phyloP scores from a whole-genome alignment of 2,329 filamentous ascomycete genomes.

The Microdochium nivale region DNA sequence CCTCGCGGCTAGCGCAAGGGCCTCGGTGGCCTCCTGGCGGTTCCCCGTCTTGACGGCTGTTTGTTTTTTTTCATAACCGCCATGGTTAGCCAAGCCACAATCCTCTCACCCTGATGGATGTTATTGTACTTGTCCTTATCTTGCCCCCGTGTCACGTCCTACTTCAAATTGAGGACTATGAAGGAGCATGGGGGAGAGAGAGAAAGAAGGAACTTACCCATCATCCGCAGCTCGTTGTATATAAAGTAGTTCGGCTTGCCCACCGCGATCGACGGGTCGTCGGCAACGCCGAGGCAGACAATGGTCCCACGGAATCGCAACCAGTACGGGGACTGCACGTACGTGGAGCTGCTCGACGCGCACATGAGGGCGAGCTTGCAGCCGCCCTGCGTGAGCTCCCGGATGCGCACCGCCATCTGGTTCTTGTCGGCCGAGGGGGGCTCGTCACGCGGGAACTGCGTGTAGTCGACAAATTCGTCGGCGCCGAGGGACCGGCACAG shows the following conservation, averaged over 20 bases:
- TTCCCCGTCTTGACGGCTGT: neutral
- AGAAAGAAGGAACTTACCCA: neutral
- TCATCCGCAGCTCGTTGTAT: conserved; percentile 1
- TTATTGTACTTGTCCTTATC: no score
- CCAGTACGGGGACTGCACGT: conserved; percentile 12
- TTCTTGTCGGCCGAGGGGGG: neutral
- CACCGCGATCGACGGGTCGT: conserved; percentile 4
- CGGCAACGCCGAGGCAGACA: conserved; percentile 17
- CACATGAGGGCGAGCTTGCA: conserved; percentile 13
- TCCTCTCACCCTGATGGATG: no score
- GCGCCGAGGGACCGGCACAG: conserved; percentile 15
- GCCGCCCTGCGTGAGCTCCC: conserved; percentile 9
- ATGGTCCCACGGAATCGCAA: conserved; percentile 18
- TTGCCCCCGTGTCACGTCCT: no score
- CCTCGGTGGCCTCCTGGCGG: neutral
- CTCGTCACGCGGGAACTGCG: conserved; percentile 6
- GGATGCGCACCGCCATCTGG: conserved; percentile 4
- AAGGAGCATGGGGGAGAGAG: no score
- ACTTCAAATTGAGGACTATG: no score
- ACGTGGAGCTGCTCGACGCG: conserved; percentile 11
- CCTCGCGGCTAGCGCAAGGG: neutral
- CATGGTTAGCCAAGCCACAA: neutral
- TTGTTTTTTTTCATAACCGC: neutral
- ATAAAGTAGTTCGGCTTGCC: conserved; percentile 8
- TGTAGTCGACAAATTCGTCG: conserved; percentile 15